Evolutionary conservation across 176 grass and related monocot genomes (phyloP).

Genomic region (Panicum miliaceum): DNA sequence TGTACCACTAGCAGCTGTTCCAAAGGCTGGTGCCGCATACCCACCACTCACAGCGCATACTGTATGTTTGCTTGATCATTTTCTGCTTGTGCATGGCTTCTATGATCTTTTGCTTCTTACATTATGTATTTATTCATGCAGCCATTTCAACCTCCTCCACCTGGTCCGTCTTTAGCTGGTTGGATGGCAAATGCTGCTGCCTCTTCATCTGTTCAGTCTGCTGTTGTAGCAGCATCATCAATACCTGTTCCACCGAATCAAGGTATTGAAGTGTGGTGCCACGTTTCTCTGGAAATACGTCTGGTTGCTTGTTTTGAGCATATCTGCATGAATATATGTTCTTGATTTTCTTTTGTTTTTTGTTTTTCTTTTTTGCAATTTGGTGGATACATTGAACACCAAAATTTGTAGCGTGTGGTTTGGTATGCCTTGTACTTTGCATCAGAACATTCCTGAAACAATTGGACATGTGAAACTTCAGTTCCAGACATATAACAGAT

Average conservation of each 20-base stretch:
- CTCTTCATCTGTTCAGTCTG: slow-evolving; percentile 82
- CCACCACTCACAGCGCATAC: slow-evolving; percentile 67
- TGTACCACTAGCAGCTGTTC: slow-evolving; percentile 84
- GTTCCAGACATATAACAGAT: background rate
- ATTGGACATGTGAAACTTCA: background rate
- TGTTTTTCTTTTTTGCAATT: background rate
- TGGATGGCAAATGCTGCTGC: slow-evolving; percentile 84
- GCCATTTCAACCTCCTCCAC: slow-evolving; percentile 75
- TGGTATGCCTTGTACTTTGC: slow-evolving; percentile 31
- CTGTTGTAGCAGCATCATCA: slow-evolving; percentile 73
- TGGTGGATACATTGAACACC: background rate
- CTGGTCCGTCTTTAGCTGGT: slow-evolving; percentile 86
- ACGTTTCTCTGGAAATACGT: slow-evolving; percentile 10
- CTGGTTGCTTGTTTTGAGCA: slow-evolving; percentile 31
- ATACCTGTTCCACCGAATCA: slow-evolving; percentile 84
- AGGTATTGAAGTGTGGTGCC: slow-evolving; percentile 54
- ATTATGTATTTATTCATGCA: slow-evolving; percentile 39
- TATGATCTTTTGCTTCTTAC: slow-evolving; percentile 38
- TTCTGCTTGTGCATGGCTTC: slow-evolving; percentile 27
- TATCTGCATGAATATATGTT: background rate
- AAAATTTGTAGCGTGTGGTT: slow-evolving; percentile 17
- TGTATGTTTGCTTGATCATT: slow-evolving; percentile 52
- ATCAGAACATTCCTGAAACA: slow-evolving; percentile 7
- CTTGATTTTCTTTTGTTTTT: background rate
- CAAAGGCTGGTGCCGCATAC: slow-evolving; percentile 76